Conservation (phyloP, 768 basidiomycete genomes). For the Psilocybe azurescens region DNA sequence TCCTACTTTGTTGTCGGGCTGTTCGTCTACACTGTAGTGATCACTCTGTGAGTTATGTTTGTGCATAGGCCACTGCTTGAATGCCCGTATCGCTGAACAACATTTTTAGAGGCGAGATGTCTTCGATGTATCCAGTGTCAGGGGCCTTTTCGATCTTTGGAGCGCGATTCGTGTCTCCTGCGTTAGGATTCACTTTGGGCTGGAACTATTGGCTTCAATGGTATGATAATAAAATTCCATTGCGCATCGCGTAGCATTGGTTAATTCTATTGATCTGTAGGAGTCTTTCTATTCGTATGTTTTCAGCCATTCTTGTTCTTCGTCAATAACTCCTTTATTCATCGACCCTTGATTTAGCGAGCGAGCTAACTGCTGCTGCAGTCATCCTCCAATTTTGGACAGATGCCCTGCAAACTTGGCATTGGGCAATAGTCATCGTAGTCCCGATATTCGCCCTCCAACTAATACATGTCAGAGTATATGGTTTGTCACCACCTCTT, state of each 20-base stretch:
- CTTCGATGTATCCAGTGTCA: constrained; percentile 64
- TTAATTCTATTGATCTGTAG: constrained; percentile 9
- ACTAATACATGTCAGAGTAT: constrained; percentile 61
- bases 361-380: constrained; percentile 62
- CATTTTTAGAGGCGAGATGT: constrained; percentile 61
- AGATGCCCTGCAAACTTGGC: constrained; percentile 52
- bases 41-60: constrained; percentile 47
- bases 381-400: constrained; percentile 60
- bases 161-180: constrained; percentile 61
- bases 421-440: constrained; percentile 62
- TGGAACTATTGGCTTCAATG: constrained; percentile 66
- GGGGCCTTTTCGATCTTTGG: constrained; percentile 67
- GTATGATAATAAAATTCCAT: constrained; percentile 28
- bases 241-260: constrained; percentile 9
- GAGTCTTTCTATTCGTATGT: constrained; percentile 32
- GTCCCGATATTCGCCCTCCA: constrained; percentile 56
- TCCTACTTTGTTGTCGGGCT: constrained; percentile 64
- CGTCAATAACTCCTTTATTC: neutral
- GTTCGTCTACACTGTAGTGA: constrained; percentile 66
- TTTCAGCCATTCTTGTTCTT: neutral
- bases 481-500: constrained; percentile 38
- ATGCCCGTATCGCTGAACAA: neutral
- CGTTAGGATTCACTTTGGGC: constrained; percentile 63
- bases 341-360: constrained; percentile 38
- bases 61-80: no score